Evolutionary conservation across 2,329 filamentous ascomycete genomes (phyloP), one percentile per base, ranked within the genome.

Genomic region (Cylindrodendrum hubeiense): DNA sequence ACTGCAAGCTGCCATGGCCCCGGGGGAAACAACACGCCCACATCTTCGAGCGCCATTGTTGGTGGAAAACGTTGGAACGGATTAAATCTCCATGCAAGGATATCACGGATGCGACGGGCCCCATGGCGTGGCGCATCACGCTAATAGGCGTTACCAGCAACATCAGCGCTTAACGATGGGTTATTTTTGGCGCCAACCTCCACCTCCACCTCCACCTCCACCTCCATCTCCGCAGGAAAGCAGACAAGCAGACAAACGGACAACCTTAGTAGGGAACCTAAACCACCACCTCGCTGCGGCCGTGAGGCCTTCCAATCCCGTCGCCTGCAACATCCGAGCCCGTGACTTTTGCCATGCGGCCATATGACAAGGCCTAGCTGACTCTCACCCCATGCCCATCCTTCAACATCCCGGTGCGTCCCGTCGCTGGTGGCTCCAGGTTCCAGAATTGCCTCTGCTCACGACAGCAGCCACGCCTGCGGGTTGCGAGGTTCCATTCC

Each of bases 121-220:
- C 28, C 26, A 44, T 28, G n/a, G 26, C 26, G 47, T 59, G 60
- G 51, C 62, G 37, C 47, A 56, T 39, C 43, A 50, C 43, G 44
- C 52, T 50, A 57, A 51, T 21, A 52, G 26, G 30, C 41, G 58
- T 58, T 66, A 44, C 58, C 49, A 56, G 22, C 52, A 41, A 39
- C 52, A 53, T 66, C 53, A 62, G 63, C 63, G 63, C 63, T 66
- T 66, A 66, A 63, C 43, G 39, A 49, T 58, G 24, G 39, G 49
- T 54, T 66, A 66, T 66, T 66, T 66, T 66, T 66, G 63, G 63
- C 63, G 52, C 54, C 51, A 57, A n/a, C 52, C 49, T 50, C 59
- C 60, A 53, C n/a, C 7, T 5, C 41, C n/a, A 43, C 19, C 41
- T 22, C 3, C n/a, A 43, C n/a, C n/a, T 22, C 19, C 15, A 39